Conservation (phyloP, 306 rosid genomes). For the Quercus ilex region DNA sequence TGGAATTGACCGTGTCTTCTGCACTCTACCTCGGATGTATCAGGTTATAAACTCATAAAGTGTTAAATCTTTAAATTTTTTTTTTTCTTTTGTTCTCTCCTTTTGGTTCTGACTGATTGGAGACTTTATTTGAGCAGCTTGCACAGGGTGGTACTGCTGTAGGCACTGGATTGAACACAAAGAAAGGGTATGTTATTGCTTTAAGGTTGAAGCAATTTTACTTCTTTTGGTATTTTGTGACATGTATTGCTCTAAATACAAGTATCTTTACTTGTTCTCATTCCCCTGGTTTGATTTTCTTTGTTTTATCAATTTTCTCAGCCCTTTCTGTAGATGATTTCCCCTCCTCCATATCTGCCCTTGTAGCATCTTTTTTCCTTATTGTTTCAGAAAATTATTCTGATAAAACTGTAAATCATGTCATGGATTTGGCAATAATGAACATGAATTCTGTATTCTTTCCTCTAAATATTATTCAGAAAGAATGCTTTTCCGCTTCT, state of each 20-base stretch:
- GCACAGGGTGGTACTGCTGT: constrained; percentile 99
- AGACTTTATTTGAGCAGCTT: constrained; percentile 60
- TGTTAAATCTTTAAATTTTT: neutral
- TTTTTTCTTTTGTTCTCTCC: neutral
- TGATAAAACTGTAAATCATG: neutral
- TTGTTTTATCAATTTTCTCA: neutral
- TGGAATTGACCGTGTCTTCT: constrained; percentile 74
- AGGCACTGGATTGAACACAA: constrained; percentile 98
- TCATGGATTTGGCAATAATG: neutral
- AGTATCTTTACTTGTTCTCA: constrained; percentile 4
- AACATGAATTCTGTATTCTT: neutral
- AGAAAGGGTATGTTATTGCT: constrained; percentile 72
- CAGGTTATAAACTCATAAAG: constrained; percentile 55
- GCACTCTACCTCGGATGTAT: constrained; percentile 79
- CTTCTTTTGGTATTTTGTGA: constrained; percentile 10
- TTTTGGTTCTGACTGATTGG: constrained; percentile 30
- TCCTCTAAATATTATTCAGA: neutral
- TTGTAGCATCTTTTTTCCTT: neutral
- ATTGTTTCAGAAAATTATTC: neutral
- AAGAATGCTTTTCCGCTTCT: neutral
- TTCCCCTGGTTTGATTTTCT: constrained; percentile 1
- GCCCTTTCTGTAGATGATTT: neutral
- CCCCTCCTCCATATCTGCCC: too few species aligned
- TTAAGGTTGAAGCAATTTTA: constrained; percentile 14
- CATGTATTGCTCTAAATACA: neutral